Evolutionary conservation across 1,139 yeast genomes (phyloP).

Genomic region (Blastobotrys capitulatus): DNA sequence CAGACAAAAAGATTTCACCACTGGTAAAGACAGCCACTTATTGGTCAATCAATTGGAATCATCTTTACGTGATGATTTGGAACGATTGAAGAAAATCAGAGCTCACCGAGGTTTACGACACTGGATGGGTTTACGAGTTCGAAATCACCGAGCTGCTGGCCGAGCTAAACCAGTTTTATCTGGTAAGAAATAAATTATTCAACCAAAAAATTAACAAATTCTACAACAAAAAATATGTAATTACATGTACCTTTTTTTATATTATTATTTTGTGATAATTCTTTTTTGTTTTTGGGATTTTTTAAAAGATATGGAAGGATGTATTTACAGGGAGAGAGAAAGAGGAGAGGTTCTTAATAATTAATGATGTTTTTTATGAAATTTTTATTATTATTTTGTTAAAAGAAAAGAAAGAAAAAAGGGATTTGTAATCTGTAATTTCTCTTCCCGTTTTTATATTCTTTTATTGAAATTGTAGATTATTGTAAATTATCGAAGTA

Average conservation of each 20-base stretch:
- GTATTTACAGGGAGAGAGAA: no score
- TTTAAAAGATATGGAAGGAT: no score
- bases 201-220: background rate
- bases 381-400: no score
- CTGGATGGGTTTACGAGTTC: slow-evolving; percentile 92
- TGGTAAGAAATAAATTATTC: slow-evolving; percentile 1
- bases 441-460: no score
- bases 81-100: slow-evolving; percentile 99
- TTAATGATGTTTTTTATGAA: no score
- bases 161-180: slow-evolving; percentile 1
- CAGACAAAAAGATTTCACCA: slow-evolving; percentile 98
- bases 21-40: slow-evolving; percentile 99
- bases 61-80: slow-evolving; percentile 99
- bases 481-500: no score
- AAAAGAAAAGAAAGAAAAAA: no score
- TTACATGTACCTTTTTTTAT: background rate
- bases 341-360: no score
- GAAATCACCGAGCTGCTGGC: slow-evolving; percentile 35
- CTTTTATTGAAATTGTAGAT: no score
- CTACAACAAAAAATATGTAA: background rate
- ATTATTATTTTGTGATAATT: background rate
- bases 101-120: slow-evolving; percentile 99
- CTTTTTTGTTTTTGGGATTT: no score
- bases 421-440: no score
- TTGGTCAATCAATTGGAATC: slow-evolving; percentile 99